A percentile compares a stretch with the other conserved stretches of the same genome.
These are phyloP conservation scores for Beauveria sp. DNA, from an alignment of 2,329 filamentous ascomycete genomes.

Conservation along the genomic window DNA sequence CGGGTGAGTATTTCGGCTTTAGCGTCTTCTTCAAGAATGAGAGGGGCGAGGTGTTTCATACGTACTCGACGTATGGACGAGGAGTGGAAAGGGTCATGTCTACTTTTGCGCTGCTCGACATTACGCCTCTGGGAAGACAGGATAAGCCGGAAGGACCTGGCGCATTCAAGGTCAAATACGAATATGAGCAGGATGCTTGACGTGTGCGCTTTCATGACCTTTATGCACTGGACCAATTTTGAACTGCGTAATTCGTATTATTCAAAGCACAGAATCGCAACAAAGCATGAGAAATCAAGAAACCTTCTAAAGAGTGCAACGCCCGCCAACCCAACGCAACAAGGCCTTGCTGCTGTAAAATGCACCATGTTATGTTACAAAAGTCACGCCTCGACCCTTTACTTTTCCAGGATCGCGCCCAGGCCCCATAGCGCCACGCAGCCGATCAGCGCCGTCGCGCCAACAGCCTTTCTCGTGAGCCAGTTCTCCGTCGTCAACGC, in stretches of 20 bases:
- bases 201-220: not conserved
- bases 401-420: conserved; percentile 42
- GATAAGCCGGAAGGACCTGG: conserved; percentile 19
- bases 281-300: not conserved
- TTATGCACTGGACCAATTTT: too few species aligned
- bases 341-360: not conserved
- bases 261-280: not conserved
- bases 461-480: conserved; percentile 58
- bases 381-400: not conserved
- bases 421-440: conserved; percentile 53
- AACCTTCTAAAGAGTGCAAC: conserved; percentile 1
- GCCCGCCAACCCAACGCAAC: conserved; percentile 4
- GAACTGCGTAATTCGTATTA: not conserved
- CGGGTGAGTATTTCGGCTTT: conserved; percentile 28
- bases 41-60: conserved; percentile 27
- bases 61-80: conserved; percentile 27
- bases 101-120: conserved; percentile 25
- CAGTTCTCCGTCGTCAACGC: conserved; percentile 58
- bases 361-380: not conserved
- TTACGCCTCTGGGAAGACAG: conserved; percentile 28
- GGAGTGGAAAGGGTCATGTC: conserved; percentile 24
- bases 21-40: conserved; percentile 26
- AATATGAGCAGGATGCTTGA: conserved; percentile 15
- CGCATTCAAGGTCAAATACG: conserved; percentile 20
- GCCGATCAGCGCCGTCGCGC: conserved; percentile 54